These are phyloP conservation scores for Allomyces javanicus DNA, from an alignment of 192 early-diverging fungal species.

Conservation along the genomic window DNA sequence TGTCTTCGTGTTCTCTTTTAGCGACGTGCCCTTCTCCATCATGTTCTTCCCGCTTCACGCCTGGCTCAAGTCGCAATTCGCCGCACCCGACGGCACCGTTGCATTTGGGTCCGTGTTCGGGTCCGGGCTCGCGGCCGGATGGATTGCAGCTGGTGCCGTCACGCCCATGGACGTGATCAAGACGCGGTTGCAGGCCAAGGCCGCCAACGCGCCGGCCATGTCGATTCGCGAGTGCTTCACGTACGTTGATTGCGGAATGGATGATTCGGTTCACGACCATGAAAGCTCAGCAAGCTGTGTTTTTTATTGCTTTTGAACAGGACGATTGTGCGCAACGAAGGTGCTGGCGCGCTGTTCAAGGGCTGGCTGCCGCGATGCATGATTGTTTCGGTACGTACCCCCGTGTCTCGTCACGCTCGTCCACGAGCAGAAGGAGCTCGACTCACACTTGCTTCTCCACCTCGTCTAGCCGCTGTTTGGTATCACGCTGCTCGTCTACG, in stretches of 20 bases:
- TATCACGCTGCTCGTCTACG: slow-evolving; percentile 36
- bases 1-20: not conserved
- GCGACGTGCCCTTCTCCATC: slow-evolving; percentile 33
- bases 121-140: slow-evolving; percentile 24
- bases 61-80: slow-evolving; percentile 14
- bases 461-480: slow-evolving; percentile 9
- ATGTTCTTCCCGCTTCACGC: slow-evolving; percentile 30
- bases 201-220: slow-evolving; percentile 12
- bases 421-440: too few species aligned
- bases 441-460: too few species aligned
- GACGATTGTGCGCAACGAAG: slow-evolving; percentile 23
- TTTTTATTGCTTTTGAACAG: not conserved
- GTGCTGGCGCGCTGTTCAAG: slow-evolving; percentile 25
- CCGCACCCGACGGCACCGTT: slow-evolving; percentile 16
- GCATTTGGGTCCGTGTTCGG: slow-evolving; percentile 31
- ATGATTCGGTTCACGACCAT: too few species aligned
- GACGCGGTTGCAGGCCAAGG: slow-evolving; percentile 24
- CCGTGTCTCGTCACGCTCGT: slow-evolving; percentile 25
- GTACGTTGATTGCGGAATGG: slow-evolving; percentile 5
- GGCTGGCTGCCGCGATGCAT: slow-evolving; percentile 32
- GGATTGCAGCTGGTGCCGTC: slow-evolving; percentile 24
- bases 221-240: slow-evolving; percentile 25
- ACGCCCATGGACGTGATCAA: slow-evolving; percentile 23
- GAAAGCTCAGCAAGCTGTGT: too few species aligned
- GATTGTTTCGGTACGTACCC: slow-evolving; percentile 29